Conservation (phyloP, 768 basidiomycete species). For the Termitomyces sp. region DNA sequence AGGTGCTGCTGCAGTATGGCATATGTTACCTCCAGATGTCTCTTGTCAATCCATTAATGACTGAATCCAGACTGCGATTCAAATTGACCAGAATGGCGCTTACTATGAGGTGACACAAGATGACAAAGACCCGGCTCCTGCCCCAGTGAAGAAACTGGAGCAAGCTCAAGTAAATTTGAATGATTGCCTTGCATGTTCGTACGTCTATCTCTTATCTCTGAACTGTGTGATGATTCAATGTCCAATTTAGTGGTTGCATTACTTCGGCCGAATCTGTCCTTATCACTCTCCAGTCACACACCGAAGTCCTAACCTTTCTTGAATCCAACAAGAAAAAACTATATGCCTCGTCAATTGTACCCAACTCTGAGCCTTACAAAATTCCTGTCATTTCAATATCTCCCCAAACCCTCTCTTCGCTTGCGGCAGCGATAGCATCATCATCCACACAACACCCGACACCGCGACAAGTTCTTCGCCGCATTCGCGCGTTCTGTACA, state of each 20-base stretch:
- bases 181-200: conserved; percentile 98
- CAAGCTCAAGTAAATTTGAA: conserved; percentile 96
- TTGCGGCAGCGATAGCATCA: conserved; percentile 60
- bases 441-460: conserved; percentile 31
- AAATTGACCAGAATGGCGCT: conserved; percentile 75
- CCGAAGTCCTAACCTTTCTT: conserved; percentile 83
- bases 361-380: conserved; percentile 34
- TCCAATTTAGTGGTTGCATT: conserved; percentile 77
- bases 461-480: conserved; percentile 58
- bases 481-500: conserved; percentile 66
- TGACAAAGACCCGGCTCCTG: conserved; percentile 11
- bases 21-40: background rate
- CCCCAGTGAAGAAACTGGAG: conserved; percentile 59
- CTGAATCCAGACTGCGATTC: conserved; percentile 76
- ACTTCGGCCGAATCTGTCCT: conserved; percentile 97
- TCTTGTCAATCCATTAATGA: background rate
- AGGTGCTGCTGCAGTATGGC: conserved; percentile 34
- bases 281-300: conserved; percentile 93
- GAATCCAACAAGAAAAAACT: conserved; percentile 37
- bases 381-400: conserved; percentile 82
- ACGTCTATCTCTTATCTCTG: conserved; percentile 21
- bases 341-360: background rate
- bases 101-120: conserved; percentile 78
- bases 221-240: background rate
- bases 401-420: conserved; percentile 80